Percentiles rank a stretch among this genome's conserved stretches.
These are phyloP conservation scores for Raphanus raphanistrum DNA, from an alignment of 345 rosid species.

Conservation along the genomic window DNA sequence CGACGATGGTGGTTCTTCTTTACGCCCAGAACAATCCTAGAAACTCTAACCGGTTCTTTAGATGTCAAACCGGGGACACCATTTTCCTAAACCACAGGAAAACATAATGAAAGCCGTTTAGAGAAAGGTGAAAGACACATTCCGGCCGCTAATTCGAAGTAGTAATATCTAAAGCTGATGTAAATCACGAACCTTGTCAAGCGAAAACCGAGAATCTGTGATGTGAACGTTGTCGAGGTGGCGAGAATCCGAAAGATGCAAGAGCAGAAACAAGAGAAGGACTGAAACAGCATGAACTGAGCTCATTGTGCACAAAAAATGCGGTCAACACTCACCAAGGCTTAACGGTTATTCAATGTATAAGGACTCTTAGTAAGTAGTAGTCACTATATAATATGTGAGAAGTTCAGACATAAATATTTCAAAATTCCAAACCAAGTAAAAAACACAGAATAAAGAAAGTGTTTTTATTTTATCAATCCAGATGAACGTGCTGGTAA, in stretches of 20 bases:
- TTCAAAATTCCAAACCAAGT: neutral
- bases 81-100: constrained; percentile 14
- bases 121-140: constrained; percentile 3
- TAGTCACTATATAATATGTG: constrained; percentile 28
- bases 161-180: neutral
- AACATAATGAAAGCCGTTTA: neutral
- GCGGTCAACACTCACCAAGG: constrained; percentile 1
- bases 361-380: constrained; percentile 1
- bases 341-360: constrained; percentile 12
- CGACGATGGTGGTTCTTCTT: constrained; percentile 14
- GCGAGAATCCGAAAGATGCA: constrained; percentile 34
- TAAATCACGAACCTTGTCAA: constrained; percentile 27
- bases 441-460: neutral
- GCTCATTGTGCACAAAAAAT: constrained; percentile 19
- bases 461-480: constrained; percentile 11
- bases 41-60: constrained; percentile 18
- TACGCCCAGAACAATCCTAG: constrained; percentile 5
- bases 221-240: constrained; percentile 26
- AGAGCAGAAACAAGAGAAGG: constrained; percentile 31
- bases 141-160: neutral
- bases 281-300: constrained; percentile 24
- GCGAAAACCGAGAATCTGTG: neutral
- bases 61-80: constrained; percentile 15
- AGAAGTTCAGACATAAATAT: constrained; percentile 10
- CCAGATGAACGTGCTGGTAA: constrained; percentile 30